Evolutionary conservation across 1,284 basidiomycete species (phyloP).

Genomic region (Ceraceosorus guamensis): DNA sequence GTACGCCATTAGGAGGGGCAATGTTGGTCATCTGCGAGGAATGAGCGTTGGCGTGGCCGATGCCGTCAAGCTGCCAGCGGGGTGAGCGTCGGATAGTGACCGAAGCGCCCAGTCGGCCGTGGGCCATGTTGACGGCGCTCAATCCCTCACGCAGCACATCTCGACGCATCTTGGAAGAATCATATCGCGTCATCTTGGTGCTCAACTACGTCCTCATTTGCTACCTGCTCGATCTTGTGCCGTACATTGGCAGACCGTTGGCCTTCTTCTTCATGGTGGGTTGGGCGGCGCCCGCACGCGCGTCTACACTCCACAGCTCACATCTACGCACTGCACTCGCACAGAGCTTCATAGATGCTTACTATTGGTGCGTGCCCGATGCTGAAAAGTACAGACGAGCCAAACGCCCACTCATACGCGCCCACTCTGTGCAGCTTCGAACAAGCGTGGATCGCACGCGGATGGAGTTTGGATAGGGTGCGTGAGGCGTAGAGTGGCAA

Average conservation of each 20-base stretch:
- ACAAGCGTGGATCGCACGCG: constrained; percentile 40
- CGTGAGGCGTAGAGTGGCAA: background rate
- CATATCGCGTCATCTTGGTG: constrained; percentile 35
- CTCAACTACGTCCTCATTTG: constrained; percentile 36
- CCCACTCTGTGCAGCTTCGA: constrained; percentile 21
- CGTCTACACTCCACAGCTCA: background rate
- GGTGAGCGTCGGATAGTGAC: background rate
- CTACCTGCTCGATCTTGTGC: constrained; percentile 27
- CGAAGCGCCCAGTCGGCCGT: constrained; percentile 9
- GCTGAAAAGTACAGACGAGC: no score
- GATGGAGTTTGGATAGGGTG: constrained; percentile 26
- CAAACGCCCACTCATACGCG: no score
- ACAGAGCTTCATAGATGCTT: constrained; percentile 37
- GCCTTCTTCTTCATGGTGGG: constrained; percentile 39
- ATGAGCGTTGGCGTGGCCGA: background rate
- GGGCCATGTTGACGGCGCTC: no score
- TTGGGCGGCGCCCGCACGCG: background rate
- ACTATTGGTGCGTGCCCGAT: constrained; percentile 25
- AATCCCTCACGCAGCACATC: constrained; percentile 9
- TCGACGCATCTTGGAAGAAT: constrained; percentile 27
- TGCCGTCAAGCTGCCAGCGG: constrained; percentile 3
- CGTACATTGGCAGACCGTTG: constrained; percentile 29
- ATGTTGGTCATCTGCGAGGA: background rate
- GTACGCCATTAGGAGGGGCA: constrained; percentile 21
- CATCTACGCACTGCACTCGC: background rate